A percentile compares a stretch with the other conserved stretches of the same genome.
These are phyloP conservation scores for Kurtzmaniella cleridarum DNA, from an alignment of 805 yeast species.

Conservation along the genomic window DNA sequence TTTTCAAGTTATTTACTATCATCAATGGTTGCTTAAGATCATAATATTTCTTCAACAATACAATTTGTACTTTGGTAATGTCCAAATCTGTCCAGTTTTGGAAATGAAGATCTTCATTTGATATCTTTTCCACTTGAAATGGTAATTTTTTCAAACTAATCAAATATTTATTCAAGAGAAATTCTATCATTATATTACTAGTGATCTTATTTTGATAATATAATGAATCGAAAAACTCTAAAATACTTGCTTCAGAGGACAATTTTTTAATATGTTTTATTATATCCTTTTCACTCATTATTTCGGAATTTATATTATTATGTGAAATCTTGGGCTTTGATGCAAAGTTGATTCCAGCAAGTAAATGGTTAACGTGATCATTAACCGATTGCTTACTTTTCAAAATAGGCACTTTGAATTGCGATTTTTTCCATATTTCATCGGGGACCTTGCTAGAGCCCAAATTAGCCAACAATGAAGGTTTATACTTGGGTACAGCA, in stretches of 20 bases:
- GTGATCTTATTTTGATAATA: constrained; percentile 21
- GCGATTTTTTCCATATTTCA: background rate
- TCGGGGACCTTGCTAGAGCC: constrained; percentile 4
- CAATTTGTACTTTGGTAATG: constrained; percentile 22
- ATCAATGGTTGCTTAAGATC: constrained; percentile 27
- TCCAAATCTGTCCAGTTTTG: constrained; percentile 15
- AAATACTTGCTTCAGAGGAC: constrained; percentile 13
- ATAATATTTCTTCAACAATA: constrained; percentile 31
- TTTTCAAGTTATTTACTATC: constrained; percentile 24
- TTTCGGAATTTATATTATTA: constrained; percentile 6
- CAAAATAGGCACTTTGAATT: background rate
- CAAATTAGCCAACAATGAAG: constrained; percentile 27
- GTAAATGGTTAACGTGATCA: constrained; percentile 14
- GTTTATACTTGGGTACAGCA: constrained; percentile 17
- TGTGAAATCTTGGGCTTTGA: constrained; percentile 2
- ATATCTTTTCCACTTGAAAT: constrained; percentile 7
- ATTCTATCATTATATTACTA: constrained; percentile 18
- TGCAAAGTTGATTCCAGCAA: constrained; percentile 19
- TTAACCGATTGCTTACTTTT: constrained; percentile 7
- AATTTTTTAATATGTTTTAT: constrained; percentile 14
- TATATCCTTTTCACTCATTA: constrained; percentile 14
- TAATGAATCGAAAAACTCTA: constrained; percentile 18
- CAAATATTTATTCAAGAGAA: constrained; percentile 23
- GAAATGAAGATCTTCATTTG: constrained; percentile 7
- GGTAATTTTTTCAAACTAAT: constrained; percentile 14